Base-by-base conservation (phyloP, 2,329 filamentous ascomycete genomes). In the Ceratocystis lukuohia region DNA sequence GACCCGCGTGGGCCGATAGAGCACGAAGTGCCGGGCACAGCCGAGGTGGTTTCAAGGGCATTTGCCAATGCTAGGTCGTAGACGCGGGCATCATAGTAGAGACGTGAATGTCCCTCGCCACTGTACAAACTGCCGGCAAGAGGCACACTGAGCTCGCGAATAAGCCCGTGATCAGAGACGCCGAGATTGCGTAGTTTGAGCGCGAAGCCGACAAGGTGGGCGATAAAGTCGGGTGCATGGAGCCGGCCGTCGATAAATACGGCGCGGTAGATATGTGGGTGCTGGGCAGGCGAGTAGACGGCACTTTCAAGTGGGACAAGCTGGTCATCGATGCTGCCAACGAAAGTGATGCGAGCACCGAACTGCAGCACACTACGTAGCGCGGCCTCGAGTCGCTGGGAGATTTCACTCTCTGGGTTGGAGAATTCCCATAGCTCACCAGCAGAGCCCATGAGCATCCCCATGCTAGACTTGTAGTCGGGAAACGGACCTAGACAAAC, bases 261-360 rank as follows among this genome's bases (percentile, higher is more conserved):
- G n/a, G 92, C 90, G 33, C 94, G 87, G 74, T 91, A 96, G 67
- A 97, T 93, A 74, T 96, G 92, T 0, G 94, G 94, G 72, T 99
- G 94, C 22, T 85, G 86, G 3, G 91, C 85, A 0, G 88, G 88
- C 0, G 90, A 88, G 75, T 95, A 96, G 0, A 94, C 85, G 17
- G 93, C 91, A 1, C 92, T 96, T 84, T 79, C 61, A n/a, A 33
- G 45, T 17, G 92, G 93, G 15, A 99, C 92, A 1, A 99, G 80
- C 75, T 99, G 94, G 75, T 99, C 94, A 74, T 99, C 94, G 64
- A 99, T 95, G 75, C 92, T 96, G 65, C 93, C 93, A 68, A 96
- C 82, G 74, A 92, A 96, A 0, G 91, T 88, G 62, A 97, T 84
- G 50, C 90, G 84, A 15, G 89, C 89, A 12, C 92, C 91, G 71